These are phyloP conservation scores for Alternaria atra DNA, from an alignment of 2,329 filamentous ascomycete species.

Conservation along the genomic window DNA sequence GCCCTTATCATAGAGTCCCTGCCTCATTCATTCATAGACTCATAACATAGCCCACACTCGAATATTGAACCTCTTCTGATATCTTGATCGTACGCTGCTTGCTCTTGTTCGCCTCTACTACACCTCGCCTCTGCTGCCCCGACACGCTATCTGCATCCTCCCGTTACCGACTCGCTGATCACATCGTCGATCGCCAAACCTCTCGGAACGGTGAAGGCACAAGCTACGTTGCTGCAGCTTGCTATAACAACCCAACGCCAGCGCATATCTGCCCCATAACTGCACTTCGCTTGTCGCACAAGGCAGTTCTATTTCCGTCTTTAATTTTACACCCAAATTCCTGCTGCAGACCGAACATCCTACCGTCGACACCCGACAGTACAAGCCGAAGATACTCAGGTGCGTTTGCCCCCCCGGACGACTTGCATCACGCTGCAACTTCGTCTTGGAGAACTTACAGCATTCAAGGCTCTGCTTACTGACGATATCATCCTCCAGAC, in stretches of 20 bases:
- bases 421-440: not conserved
- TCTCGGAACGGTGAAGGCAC: slow-evolving; percentile 34
- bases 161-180: slow-evolving; percentile 41
- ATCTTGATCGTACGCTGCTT: slow-evolving; percentile 1
- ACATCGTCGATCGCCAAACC: slow-evolving; percentile 42
- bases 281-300: slow-evolving; percentile 26
- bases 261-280: slow-evolving; percentile 26
- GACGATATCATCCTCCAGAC: slow-evolving; percentile 1
- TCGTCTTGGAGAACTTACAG: not conserved
- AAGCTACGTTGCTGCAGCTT: slow-evolving; percentile 47
- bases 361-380: slow-evolving; percentile 6
- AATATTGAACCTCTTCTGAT: slow-evolving; percentile 8
- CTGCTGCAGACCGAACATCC: not conserved
- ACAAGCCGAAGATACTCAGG: slow-evolving; percentile 11
- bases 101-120: not conserved
- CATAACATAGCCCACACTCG: slow-evolving; percentile 14
- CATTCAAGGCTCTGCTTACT: not conserved
- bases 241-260: slow-evolving; percentile 30
- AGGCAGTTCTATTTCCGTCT: slow-evolving; percentile 34
- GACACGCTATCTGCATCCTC: slow-evolving; percentile 27
- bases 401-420: slow-evolving; percentile 10
- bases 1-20: slow-evolving; percentile 25
- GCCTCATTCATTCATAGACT: slow-evolving; percentile 4
- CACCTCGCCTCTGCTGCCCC: slow-evolving; percentile 11
- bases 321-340: slow-evolving; percentile 9